Base-by-base conservation (phyloP, 2,329 filamentous ascomycete genomes). In the Fusarium verrucosum region DNA sequence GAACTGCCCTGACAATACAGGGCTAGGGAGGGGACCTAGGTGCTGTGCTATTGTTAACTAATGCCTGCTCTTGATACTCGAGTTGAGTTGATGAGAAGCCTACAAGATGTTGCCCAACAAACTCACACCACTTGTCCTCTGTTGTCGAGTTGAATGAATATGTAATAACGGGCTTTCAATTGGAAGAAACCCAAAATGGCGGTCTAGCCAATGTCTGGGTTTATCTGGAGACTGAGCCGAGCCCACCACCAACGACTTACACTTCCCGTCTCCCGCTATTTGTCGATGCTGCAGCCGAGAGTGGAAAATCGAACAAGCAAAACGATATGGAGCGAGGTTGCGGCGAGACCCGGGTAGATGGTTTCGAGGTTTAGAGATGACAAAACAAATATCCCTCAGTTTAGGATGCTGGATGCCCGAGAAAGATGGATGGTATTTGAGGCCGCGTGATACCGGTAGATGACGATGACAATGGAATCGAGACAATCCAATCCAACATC, bases 81-180 rank as follows among this genome's bases (percentile, higher is more conserved):
- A 49, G 10, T 22, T 38, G 20, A 50, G 22, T 30, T 42, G 36
- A 38, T 49, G 47, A 47, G 19, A 55, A 28, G 20, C 23, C 41
- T 50, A 41, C 36, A 43, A 52, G 32, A 26, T 20, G 32, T 33
- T 44, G 25, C 13, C 26, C 38, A 36, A 41, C 26, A 40, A 37
- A 54, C 45, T 52, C 59, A 26, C 51, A 44, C 44, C 37, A 32
- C 22, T 16, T 45, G 54, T 49, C 30, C 40, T 38, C 42, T 35
- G 35, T 45, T 49, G 41, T 14, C 43, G 41, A 40, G 9, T 11
- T 28, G 26, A 17, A 20, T 45, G 55, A 68, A 61, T 71, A 65
- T 64, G 70, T 73, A 75, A 74, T 74, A 54, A 66, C 70, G 52
- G 55, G 51, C 65, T 65, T 70, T 72, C 72, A 73, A 75, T 75